Evolutionary conservation across 495 filamentous ascomycete genomes (phyloP).

Genomic region (Cairneyella variabilis): DNA sequence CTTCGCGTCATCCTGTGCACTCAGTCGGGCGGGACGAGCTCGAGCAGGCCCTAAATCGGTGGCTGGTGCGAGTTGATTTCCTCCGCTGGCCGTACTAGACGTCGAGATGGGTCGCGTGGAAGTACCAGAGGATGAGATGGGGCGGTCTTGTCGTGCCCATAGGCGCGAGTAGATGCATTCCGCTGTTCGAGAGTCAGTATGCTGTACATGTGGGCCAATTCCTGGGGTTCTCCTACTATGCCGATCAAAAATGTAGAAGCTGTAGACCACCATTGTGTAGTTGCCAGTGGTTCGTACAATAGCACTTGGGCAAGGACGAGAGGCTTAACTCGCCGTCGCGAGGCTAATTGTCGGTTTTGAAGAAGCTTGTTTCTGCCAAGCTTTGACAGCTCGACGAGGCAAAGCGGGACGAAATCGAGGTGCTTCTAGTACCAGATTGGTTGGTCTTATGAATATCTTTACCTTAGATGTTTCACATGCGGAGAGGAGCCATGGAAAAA

Average conservation of each 20-base stretch:
- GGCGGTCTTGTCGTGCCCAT: slow-evolving; percentile 45
- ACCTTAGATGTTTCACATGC: no score
- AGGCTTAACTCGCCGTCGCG: no score
- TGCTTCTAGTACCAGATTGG: no score
- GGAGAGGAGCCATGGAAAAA: no score
- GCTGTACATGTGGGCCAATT: background rate
- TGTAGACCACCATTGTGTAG: slow-evolving; percentile 91
- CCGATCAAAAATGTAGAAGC: slow-evolving; percentile 98
- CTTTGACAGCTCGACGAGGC: no score
- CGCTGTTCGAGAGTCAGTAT: slow-evolving; percentile 47
- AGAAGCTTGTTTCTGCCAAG: no score
- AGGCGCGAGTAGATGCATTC: slow-evolving; percentile 95
- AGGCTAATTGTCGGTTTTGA: no score
- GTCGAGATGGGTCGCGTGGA: slow-evolving; percentile 18
- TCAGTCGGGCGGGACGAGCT: slow-evolving; percentile 41
- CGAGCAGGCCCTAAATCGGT: slow-evolving; percentile 22
- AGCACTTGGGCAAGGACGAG: no score
- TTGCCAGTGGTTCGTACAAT: no score
- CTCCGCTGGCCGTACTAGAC: slow-evolving; percentile 18
- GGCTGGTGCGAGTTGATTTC: slow-evolving; percentile 5
- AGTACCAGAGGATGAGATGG: slow-evolving; percentile 9
- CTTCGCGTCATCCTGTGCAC: slow-evolving; percentile 86
- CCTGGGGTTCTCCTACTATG: slow-evolving; percentile 62
- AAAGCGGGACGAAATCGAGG: no score
- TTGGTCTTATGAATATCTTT: no score